phyloP scores from a whole-genome alignment of 768 basidiomycete species.

The Xanthoconium stramineum region DNA sequence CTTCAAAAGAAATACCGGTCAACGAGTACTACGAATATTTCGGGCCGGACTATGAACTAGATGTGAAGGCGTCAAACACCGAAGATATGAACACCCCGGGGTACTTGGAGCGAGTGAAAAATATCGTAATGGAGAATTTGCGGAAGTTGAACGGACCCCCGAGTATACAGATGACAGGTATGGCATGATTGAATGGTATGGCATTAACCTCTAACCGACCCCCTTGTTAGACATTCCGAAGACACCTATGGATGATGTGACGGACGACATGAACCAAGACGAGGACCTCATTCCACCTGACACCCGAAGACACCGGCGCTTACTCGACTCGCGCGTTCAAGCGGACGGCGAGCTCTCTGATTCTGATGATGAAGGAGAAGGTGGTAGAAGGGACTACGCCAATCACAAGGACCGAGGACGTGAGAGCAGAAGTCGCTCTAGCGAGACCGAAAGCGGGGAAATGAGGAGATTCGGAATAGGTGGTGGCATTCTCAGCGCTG shows the following conservation, averaged over 20 bases:
- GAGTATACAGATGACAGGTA: conserved; percentile 88
- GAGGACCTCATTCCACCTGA: conserved; percentile 81
- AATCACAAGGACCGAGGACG: conserved; percentile 52
- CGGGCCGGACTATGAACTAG: conserved; percentile 94
- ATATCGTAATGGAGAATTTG: conserved; percentile 89
- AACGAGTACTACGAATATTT: conserved; percentile 99
- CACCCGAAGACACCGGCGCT: conserved; percentile 66
- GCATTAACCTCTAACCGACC: background rate
- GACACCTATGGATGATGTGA: conserved; percentile 77
- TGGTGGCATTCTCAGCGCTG: conserved; percentile 69
- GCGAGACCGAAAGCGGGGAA: conserved; percentile 42
- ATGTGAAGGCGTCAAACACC: conserved; percentile 91
- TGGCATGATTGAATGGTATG: conserved; percentile 10
- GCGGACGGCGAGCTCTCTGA: conserved; percentile 90
- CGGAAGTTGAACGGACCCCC: conserved; percentile 85
- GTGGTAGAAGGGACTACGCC: conserved; percentile 70
- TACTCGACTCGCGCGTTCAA: conserved; percentile 80
- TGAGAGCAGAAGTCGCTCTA: conserved; percentile 39
- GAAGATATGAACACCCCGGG: conserved; percentile 93
- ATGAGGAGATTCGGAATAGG: conserved; percentile 61
- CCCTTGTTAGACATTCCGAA: conserved; percentile 69
- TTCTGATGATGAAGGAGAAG: conserved; percentile 96
- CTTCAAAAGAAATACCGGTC: conserved; percentile 83
- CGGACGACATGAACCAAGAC: conserved; percentile 78
- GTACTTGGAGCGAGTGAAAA: conserved; percentile 90